phyloP scores from a whole-genome alignment of 345 rosid genomes.

The sweet orange (Citrus sinensis) region DNA sequence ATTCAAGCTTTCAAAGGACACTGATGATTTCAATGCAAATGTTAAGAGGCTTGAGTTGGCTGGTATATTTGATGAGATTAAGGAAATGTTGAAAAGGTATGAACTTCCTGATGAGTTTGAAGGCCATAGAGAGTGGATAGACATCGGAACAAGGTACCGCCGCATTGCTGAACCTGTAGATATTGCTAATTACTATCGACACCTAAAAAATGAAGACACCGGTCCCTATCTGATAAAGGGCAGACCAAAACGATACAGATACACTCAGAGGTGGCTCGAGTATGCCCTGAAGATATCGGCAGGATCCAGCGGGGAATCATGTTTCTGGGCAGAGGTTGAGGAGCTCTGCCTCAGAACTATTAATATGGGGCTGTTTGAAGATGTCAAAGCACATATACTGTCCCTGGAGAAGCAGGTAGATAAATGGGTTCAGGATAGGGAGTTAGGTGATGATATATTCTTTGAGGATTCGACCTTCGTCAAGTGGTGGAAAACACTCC shows the following conservation, averaged over 20 bases:
- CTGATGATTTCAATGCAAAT: constrained; percentile 62
- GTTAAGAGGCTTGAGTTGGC: constrained; percentile 61
- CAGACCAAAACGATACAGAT: constrained; percentile 65
- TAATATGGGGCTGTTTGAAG: neutral
- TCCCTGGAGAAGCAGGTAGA: constrained; percentile 13
- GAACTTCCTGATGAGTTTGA: constrained; percentile 71
- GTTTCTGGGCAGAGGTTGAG: constrained; percentile 83
- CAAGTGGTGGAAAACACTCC: constrained; percentile 44
- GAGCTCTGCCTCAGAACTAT: constrained; percentile 38
- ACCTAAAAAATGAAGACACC: constrained; percentile 72
- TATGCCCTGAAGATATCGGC: constrained; percentile 22
- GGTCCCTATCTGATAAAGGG: constrained; percentile 61
- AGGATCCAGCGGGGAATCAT: constrained; percentile 39
- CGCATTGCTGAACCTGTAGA: constrained; percentile 70
- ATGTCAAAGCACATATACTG: constrained; percentile 13
- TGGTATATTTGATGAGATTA: constrained; percentile 64
- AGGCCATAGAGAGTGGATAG: constrained; percentile 32
- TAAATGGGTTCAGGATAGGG: constrained; percentile 23
- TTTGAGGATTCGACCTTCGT: constrained; percentile 45
- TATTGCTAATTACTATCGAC: constrained; percentile 75
- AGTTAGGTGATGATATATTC: constrained; percentile 36
- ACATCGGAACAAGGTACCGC: constrained; percentile 47
- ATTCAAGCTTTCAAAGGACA: constrained; percentile 39
- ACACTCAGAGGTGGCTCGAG: constrained; percentile 63
- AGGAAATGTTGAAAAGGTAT: constrained; percentile 55